Evolutionary conservation across 2,329 filamentous ascomycete species (phyloP).

Genomic region (Sclerotinia sclerotiorum): DNA sequence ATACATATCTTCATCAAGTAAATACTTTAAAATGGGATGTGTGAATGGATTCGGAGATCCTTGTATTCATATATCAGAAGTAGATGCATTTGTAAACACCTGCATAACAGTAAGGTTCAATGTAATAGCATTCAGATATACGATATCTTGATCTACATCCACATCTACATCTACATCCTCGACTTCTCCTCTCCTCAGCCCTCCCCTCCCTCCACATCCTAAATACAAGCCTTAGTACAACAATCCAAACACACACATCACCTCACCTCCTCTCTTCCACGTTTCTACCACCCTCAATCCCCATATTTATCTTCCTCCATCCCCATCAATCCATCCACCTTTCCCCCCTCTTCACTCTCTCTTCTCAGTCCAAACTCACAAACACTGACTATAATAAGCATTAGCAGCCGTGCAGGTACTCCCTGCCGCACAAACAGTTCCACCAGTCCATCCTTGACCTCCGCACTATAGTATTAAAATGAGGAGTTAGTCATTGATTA

Average conservation of each 20-base stretch:
- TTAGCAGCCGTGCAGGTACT: slow-evolving; percentile 30
- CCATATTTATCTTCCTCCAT: no score
- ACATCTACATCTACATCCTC: no score
- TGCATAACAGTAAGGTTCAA: neutral
- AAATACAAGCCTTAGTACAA: neutral
- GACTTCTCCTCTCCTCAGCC: no score
- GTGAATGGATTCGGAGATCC: neutral
- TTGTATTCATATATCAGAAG: neutral
- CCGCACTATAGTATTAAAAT: slow-evolving; percentile 25
- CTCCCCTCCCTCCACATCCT: neutral
- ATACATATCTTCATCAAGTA: neutral
- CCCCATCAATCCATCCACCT: no score
- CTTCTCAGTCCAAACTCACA: no score
- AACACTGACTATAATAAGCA: slow-evolving; percentile 32
- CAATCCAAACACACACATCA: neutral
- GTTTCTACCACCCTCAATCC: neutral
- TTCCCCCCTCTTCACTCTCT: no score
- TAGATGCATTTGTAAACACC: accelerated
- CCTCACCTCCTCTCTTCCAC: neutral
- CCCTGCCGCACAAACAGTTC: slow-evolving; percentile 27
- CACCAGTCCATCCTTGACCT: slow-evolving; percentile 30
- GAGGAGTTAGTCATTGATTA: neutral
- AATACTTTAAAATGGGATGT: no score
- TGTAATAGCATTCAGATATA: neutral
- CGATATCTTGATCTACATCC: neutral